Evolutionary conservation across 495 filamentous ascomycete genomes (phyloP).

Genomic region (Penicillium ucsense): DNA sequence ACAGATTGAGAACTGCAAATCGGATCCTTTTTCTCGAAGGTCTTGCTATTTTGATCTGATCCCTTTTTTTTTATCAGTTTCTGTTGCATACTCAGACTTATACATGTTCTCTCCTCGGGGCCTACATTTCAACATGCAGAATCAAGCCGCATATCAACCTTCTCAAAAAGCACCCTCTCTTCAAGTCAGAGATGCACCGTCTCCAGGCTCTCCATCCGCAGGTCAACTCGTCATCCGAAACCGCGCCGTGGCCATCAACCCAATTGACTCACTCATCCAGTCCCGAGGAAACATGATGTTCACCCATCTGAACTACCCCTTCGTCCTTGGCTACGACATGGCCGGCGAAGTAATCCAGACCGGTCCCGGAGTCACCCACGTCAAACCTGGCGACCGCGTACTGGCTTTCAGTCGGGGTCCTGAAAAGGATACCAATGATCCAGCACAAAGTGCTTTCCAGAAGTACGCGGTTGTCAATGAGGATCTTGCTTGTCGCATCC

Average conservation of each 20-base stretch:
- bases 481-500: conserved; percentile 34
- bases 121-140: too few relatives aligned
- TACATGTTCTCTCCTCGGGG: too few relatives aligned
- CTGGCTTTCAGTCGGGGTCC: background rate
- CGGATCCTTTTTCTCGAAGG: too few relatives aligned
- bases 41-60: too few relatives aligned
- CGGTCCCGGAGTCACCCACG: conserved; percentile 21
- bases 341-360: conserved; percentile 45
- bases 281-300: conserved; percentile 9
- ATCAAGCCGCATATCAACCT: background rate
- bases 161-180: background rate
- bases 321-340: conserved; percentile 44
- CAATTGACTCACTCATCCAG: conserved; percentile 40
- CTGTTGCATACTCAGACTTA: too few relatives aligned
- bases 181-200: background rate
- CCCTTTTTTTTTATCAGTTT: too few relatives aligned
- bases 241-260: conserved; percentile 34
- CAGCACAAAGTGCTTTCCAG: conserved; percentile 35
- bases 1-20: too few relatives aligned
- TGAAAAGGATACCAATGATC: conserved; percentile 1
- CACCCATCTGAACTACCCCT: conserved; percentile 31
- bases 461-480: conserved; percentile 30
- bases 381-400: conserved; percentile 16
- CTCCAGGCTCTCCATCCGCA: background rate
- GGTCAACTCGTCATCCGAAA: conserved; percentile 30